These are phyloP conservation scores for Vachellia collinsii DNA, from an alignment of 306 rosid genomes.

Conservation along the genomic window DNA sequence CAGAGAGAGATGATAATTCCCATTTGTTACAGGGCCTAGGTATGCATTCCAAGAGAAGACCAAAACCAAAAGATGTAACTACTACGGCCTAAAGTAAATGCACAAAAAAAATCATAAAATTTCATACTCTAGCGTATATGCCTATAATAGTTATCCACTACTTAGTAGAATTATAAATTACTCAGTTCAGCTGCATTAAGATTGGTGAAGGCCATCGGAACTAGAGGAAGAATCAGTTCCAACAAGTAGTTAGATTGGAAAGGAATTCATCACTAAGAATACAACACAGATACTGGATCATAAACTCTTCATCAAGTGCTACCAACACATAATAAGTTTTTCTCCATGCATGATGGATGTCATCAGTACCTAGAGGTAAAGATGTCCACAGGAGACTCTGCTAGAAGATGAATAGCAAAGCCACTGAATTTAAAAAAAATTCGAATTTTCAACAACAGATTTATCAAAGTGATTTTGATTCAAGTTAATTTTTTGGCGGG, in stretches of 20 bases:
- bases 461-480: background rate
- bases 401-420: background rate
- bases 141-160: background rate
- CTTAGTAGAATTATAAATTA: background rate
- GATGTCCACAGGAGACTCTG: background rate
- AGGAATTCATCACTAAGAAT: background rate
- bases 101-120: background rate
- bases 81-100: background rate
- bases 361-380: background rate
- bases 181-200: background rate
- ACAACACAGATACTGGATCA: background rate
- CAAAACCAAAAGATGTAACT: background rate
- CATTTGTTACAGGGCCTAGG: background rate
- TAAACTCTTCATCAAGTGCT: background rate
- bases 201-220: background rate
- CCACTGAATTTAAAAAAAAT: background rate
- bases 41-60: background rate
- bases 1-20: background rate
- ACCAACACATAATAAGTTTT: background rate
- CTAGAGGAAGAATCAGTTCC: background rate
- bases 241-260: background rate
- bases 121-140: background rate
- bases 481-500: background rate
- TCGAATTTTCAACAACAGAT: background rate
- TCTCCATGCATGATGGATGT: background rate